Evolutionary conservation across 495 filamentous ascomycete species (phyloP), one percentile per base, ranked within the genome.

Genomic region (Collariella sp.): DNA sequence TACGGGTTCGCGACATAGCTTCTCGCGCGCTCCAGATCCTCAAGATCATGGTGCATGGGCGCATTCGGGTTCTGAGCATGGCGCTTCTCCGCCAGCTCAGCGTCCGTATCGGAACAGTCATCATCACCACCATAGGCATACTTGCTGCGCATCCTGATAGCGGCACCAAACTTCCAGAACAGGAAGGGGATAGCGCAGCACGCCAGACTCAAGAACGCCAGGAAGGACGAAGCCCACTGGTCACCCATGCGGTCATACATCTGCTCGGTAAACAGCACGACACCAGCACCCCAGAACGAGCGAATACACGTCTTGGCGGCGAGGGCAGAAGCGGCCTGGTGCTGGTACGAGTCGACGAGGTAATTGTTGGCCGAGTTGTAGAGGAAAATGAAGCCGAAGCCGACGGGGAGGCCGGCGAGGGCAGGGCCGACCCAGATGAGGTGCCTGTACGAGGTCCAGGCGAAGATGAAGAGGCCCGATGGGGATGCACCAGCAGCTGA

Each of bases 301-400:
- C 88, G 79, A 40, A 93, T 72, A 62, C 80, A 89, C 0, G 87
- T 91, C 70, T 91, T 91, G 44, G 87, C 87, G 2, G 87, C 87
- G n/a, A 91, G 78, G 0, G 87, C 87, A 6, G 83, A 87, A 0
- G 88, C 87, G n/a, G 88, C 88, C 70, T 88, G 85, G 65, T 88
- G 82, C 64, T 88, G 85, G 69, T 91, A 91, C 0, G 85, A 83
- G 68, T 93, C 88, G 50, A 93, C 86, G 60, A 77, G 57, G 64
- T 90, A 90, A 72, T 91, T 90, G 70, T 88, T 90, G 46, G 86
- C 86, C 9, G 84, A 76, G 71, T 90, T 91, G 70, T 91, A 91
- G 20, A 91, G 70, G 71, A 90, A 89, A 63, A 91, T 88, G 66
- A 93, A 89, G 22, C 87, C 87, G 65, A 91, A 90, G 7, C 87